phyloP scores from a whole-genome alignment of 164 flowering plant genomes.

The Stephania cephalantha region DNA sequence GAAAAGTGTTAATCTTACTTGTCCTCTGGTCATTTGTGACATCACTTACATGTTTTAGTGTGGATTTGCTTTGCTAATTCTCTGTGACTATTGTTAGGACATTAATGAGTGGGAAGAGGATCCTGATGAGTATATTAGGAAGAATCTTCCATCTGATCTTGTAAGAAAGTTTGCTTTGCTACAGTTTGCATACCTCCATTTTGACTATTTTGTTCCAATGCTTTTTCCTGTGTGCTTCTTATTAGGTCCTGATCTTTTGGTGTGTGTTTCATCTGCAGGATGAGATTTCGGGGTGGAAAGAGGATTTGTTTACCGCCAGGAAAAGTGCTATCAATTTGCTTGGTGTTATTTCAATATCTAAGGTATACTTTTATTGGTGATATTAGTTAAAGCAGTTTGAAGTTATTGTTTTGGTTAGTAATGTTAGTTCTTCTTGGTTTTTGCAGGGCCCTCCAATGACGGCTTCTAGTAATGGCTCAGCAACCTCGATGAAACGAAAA shows the following conservation, averaged over 20 bases:
- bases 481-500: conserved; percentile 56
- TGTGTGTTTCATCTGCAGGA: conserved; percentile 37
- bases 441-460: conserved; percentile 60
- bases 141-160: conserved; percentile 77
- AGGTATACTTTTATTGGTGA: too few relatives aligned
- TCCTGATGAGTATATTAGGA: conserved; percentile 67
- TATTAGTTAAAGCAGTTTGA: neutral
- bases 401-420: neutral
- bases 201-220: neutral
- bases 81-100: conserved; percentile 42
- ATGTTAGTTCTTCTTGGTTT: neutral
- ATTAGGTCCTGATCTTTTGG: neutral
- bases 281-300: conserved; percentile 77
- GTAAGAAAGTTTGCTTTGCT: conserved; percentile 33
- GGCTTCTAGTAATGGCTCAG: conserved; percentile 20
- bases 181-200: conserved; percentile 1
- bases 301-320: conserved; percentile 68
- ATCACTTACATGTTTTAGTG: neutral
- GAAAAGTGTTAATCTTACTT: too few relatives aligned
- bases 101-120: conserved; percentile 80
- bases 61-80: neutral
- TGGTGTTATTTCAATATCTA: conserved; percentile 66
- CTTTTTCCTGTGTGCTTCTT: neutral
- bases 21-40: neutral
- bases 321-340: conserved; percentile 82